Base-by-base conservation (phyloP, 2,329 filamentous ascomycete species). In the Colletotrichum musicola region DNA sequence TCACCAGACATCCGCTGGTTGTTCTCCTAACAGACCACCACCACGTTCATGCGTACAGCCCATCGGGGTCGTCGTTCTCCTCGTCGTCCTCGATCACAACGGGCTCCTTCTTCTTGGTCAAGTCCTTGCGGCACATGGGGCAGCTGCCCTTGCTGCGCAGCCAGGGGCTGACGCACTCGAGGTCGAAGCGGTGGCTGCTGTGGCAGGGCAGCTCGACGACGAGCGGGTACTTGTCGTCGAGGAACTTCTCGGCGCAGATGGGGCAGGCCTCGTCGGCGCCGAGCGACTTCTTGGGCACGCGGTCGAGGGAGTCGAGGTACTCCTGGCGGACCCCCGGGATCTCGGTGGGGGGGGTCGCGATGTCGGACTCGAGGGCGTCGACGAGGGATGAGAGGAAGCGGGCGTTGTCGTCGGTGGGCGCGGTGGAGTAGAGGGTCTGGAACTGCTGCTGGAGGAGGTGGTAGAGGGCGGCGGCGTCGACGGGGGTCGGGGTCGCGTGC, bases 81-180 rank as follows among this genome's bases (percentile, higher is more conserved):
- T 87, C 85, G 0, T 81, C 81, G 2, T 85, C 84, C 1, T 86
- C 84, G 30, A 80, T 79, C 13, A 81, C 76, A 18, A 81, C 80
- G n/a, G 78, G 75, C 67, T 82, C 80, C 75, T 82, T 81, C 82
- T 87, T 88, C 81, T 86, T 84, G 38, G 81, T 84, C 78, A 91
- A 78, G 74, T 89, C 87, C 75, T 86, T 84, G 68, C 89, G 80
- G 76, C 89, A 90, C 80, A 91, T 81, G 46, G 89, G 89, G 75
- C 89, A 91, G 38, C 83, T 90, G 44, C 89, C 89, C 78, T 91
- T 89, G 73, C 87, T 84, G 76, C 85, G 80, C 75, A 92, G 76
- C 89, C 89, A 92, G 6, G 89, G 89, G 4, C 84, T 86, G 2
- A 91, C 88, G 73, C 89, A 92, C 79, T 92, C 89, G n/a, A 91